These are phyloP conservation scores for Solanum dulcamara DNA, from an alignment of 257 asterid species.

Conservation along the genomic window DNA sequence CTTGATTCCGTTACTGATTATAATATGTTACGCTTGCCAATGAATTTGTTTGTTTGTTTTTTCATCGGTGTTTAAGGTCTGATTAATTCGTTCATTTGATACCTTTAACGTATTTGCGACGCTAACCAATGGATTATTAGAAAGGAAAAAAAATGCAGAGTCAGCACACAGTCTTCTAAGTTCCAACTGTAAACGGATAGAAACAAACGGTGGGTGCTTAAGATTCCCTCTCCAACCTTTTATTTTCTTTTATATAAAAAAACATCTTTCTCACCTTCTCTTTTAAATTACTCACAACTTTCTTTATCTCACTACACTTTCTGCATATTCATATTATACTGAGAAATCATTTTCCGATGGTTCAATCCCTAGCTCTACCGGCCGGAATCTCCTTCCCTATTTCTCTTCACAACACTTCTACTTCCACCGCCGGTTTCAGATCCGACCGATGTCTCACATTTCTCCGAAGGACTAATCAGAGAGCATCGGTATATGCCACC, in stretches of 20 bases:
- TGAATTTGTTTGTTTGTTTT: background rate
- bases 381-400: background rate
- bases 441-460: background rate
- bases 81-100: too few relatives aligned
- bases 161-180: conserved; percentile 25
- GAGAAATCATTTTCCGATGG: background rate
- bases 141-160: conserved; percentile 7
- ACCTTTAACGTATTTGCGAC: too few relatives aligned
- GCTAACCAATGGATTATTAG: background rate
- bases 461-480: background rate
- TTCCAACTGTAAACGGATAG: background rate
- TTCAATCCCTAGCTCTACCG: background rate
- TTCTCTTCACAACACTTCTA: background rate
- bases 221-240: background rate
- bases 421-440: background rate
- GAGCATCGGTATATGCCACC: conserved; percentile 18
- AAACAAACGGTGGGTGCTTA: background rate
- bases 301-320: background rate
- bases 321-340: background rate
- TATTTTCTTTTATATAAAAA: background rate
- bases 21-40: background rate
- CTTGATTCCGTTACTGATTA: too few relatives aligned
- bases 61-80: too few relatives aligned
- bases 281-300: background rate
- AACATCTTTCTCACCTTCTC: background rate